Evolutionary conservation across 192 early-diverging fungal species (phyloP), one percentile per base, ranked within the genome.

Genomic region (Anaeromyces robustus): DNA sequence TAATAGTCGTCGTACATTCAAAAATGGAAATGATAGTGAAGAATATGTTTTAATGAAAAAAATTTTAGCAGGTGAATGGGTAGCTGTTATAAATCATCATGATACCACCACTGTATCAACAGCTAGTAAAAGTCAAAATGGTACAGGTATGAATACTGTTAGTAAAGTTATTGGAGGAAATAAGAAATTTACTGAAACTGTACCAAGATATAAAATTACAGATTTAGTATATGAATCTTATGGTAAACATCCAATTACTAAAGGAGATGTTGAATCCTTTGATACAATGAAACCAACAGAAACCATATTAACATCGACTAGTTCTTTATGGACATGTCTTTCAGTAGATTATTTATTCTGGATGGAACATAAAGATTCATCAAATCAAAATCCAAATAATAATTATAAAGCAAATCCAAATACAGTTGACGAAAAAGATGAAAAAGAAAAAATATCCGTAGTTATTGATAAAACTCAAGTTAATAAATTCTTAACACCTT

Each of bases 211-310:
- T 9, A 68, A 68, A 9, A 26, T 68, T 68, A 68, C 52, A 9
- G 94, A 94, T 82, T 59, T 89, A 29, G 81, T 93, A 37, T 85
- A 89, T 32, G 88, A 91, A 79, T 78, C 87, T 19, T 86, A 87
- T 29, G 90, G 90, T 1, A 88, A 92, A 82, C 93, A 94, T 39
- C 93, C 93, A 6, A 89, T 95, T n/a, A 94, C 94, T 0, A 92
- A 92, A 87, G 93, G 92, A n/a, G 92, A 94, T 78, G 86, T 88
- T n/a, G 52, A 28, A 83, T 86, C 4, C 82, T 88, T 11, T 87
- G 81, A 80, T 80, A 86, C 16, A 29, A 89, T 30, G 90, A 82
- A 81, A 37, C 90, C 92, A 2, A 85, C 87, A 59, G 92, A 93
- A 81, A 90, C 89, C 0, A 85, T 92, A n/a, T 80, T 93, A 83